Evolutionary conservation across 2,329 filamentous ascomycete genomes (phyloP).

Genomic region (Sclerotinia borealis): DNA sequence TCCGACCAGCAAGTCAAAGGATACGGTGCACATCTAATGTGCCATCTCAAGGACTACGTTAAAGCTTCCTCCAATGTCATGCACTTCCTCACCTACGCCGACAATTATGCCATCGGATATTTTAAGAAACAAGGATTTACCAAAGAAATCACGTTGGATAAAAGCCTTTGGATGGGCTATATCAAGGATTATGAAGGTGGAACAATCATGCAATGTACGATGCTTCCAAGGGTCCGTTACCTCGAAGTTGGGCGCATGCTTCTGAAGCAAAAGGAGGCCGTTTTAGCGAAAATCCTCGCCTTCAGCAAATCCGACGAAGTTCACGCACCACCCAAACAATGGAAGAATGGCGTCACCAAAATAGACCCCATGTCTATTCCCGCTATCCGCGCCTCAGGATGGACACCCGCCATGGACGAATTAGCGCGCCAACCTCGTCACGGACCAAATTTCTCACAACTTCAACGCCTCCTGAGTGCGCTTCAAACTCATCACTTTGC

Average conservation of each 20-base stretch:
- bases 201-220: constrained; percentile 98
- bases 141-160: constrained; percentile 92
- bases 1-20: constrained; percentile 98
- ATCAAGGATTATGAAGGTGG: constrained; percentile 99
- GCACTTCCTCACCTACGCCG: constrained; percentile 97
- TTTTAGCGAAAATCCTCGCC: constrained; percentile 89
- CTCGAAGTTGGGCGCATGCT: constrained; percentile 90
- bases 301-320: constrained; percentile 85
- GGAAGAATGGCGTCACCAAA: constrained; percentile 65
- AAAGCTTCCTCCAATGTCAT: constrained; percentile 95
- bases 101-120: constrained; percentile 98
- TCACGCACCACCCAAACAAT: constrained; percentile 78
- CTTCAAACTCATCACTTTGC: constrained; percentile 89
- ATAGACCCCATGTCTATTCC: constrained; percentile 84
- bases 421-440: constrained; percentile 90
- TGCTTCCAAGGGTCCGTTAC: constrained; percentile 92
- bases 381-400: constrained; percentile 86
- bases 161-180: constrained; percentile 95
- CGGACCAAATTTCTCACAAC: constrained; percentile 91
- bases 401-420: constrained; percentile 97
- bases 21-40: constrained; percentile 97
- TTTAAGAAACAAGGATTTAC: constrained; percentile 99
- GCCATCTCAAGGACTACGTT: constrained; percentile 95
- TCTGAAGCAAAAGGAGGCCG: constrained; percentile 92
- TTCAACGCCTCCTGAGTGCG: constrained; percentile 87